These are phyloP conservation scores for Closterium sp. DNA, from an alignment of 139 green algal genomes.

Conservation along the genomic window DNA sequence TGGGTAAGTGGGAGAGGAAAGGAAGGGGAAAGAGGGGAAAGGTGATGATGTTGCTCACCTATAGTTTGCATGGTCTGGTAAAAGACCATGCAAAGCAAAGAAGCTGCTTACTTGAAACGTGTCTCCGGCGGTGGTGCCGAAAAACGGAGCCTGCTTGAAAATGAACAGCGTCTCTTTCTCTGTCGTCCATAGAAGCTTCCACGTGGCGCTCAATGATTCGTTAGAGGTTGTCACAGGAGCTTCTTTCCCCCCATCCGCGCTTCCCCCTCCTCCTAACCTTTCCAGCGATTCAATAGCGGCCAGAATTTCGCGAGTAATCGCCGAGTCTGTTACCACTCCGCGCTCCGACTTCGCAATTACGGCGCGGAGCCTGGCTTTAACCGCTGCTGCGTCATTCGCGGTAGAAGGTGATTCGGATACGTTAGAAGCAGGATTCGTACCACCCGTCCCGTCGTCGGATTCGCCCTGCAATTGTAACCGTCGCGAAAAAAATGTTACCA, in stretches of 20 bases:
- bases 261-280: not conserved
- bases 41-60: slow-evolving; percentile 85
- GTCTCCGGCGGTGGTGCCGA: slow-evolving; percentile 73
- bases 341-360: not conserved
- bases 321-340: not conserved
- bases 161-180: slow-evolving; percentile 85
- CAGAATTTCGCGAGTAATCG: not conserved
- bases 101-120: slow-evolving; percentile 69
- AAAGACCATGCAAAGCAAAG: not conserved
- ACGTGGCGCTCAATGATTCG: slow-evolving; percentile 62
- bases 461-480: not conserved
- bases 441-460: not conserved
- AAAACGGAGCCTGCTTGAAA: slow-evolving; percentile 72
- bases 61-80: slow-evolving; percentile 67
- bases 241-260: not conserved
- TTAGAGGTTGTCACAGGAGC: not conserved
- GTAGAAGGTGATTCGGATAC: not conserved
- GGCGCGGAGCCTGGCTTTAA: not conserved
- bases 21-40: slow-evolving; percentile 69
- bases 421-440: not conserved
- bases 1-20: not conserved
- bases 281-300: not conserved
- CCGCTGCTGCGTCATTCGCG: not conserved
- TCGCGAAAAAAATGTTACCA: not conserved
- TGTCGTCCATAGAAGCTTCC: slow-evolving; percentile 82